Base-by-base conservation (phyloP, 768 basidiomycete species). In the Pilatotrama ljubarskyi region DNA sequence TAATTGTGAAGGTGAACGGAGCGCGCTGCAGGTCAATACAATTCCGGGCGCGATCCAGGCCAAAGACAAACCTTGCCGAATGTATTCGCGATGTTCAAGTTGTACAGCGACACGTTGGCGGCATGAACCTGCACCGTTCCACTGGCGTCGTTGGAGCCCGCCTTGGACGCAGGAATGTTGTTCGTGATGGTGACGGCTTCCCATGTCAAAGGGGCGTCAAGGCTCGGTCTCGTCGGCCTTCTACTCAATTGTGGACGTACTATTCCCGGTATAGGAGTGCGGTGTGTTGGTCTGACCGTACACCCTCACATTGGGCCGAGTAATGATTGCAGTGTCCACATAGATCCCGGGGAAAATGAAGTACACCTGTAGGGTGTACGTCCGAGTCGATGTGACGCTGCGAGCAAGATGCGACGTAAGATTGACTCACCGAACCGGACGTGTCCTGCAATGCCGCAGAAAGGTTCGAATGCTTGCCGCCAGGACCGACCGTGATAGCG, bases 1-100 rank as follows among this genome's bases (percentile, higher is more conserved):
- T n/a, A n/a, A n/a, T n/a, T 13, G 4, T 22, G n/a, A 35, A 38
- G 36, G 5, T 35, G 18, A 22, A 17, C 18, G 14, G 50, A 10
- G 50, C 8, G 38, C 14, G 22, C 24, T 25, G 11, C 22, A 25
- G 15, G 47, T 57, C 55, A 57, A 41, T 41, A 49, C 26, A 50
- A 36, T 25, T 8, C 22, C 35, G 58, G 47, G 57, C 58, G 57
- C 56, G 55, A 59, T 58, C 49, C 14, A 36, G 17, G 38, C 47
- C 44, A 18, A 2, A n/a, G 26, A 38, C 58, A 22, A 36, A 59
- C 62, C 51, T 66, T 59, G 1, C 65, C 67, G 48, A 64, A 69
- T 15, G 68, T 69, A 52, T 69, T 68, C 18, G 63, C 63, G 51
- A 69, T 67, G 54, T 69, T 66, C 24, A 69, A 25, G 47, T 68